Conservation (phyloP, 1,139 yeast genomes). For the Eremothecium gossypii region DNA sequence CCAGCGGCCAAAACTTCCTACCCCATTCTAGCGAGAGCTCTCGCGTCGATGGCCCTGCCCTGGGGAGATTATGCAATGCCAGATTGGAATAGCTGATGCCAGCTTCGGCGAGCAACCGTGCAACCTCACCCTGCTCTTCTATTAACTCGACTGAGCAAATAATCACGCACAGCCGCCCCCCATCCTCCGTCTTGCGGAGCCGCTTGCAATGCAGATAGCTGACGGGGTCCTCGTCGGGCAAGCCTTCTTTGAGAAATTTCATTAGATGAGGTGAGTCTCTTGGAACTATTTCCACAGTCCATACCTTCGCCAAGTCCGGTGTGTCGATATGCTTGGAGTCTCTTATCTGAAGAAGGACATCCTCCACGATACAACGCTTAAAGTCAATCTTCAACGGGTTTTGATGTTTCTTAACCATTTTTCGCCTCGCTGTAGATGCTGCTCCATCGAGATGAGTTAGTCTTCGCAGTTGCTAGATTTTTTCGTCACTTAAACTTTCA, state of each 20-base stretch:
- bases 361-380: conserved; percentile 40
- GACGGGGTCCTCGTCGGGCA: conserved; percentile 32
- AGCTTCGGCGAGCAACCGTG: conserved; percentile 14
- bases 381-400: conserved; percentile 38
- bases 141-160: conserved; percentile 27
- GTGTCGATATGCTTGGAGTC: conserved; percentile 23
- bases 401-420: conserved; percentile 30
- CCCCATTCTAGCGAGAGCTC: conserved; percentile 62
- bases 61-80: conserved; percentile 36
- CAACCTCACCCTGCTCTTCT: conserved; percentile 13
- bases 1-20: conserved; percentile 64
- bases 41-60: conserved; percentile 50
- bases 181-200: conserved; percentile 25
- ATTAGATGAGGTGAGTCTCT: conserved; percentile 33
- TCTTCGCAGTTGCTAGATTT: too few relatives aligned
- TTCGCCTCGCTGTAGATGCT: background rate
- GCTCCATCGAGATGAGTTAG: too few relatives aligned
- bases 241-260: conserved; percentile 22
- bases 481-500: too few relatives aligned
- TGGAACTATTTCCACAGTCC: conserved; percentile 48
- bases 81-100: conserved; percentile 23
- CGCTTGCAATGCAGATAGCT: conserved; percentile 38
- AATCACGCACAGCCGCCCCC: conserved; percentile 28
- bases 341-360: conserved; percentile 41
- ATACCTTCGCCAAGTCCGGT: conserved; percentile 40